A percentile compares a stretch with the other conserved stretches of the same genome.
phyloP scores from a whole-genome alignment of 345 rosid species.

The Ceriops zippeliana region DNA sequence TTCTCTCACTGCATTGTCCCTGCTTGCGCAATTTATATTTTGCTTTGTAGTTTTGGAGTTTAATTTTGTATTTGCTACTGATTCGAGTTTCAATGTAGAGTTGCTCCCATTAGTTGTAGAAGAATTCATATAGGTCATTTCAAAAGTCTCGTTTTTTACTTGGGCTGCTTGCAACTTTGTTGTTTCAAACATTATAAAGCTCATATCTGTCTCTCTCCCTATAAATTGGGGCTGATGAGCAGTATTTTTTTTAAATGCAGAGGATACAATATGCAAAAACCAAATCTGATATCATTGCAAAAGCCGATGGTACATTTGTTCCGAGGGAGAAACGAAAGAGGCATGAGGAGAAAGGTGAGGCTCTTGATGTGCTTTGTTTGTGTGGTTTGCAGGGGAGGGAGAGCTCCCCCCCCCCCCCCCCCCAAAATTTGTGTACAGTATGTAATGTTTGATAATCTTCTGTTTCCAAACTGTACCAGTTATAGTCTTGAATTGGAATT shows the following conservation, averaged over 20 bases:
- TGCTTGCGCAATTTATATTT: no score
- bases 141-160: background rate
- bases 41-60: no score
- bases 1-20: no score
- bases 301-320: conserved; percentile 96
- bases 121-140: no score
- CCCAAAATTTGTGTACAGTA: no score
- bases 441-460: no score
- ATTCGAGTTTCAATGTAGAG: background rate
- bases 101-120: no score
- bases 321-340: conserved; percentile 93
- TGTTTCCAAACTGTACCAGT: no score
- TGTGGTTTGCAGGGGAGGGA: background rate
- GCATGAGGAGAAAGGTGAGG: conserved; percentile 85
- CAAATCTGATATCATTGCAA: conserved; percentile 86
- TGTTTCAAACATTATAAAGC: background rate
- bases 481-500: no score
- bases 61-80: background rate
- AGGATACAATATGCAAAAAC: conserved; percentile 91
- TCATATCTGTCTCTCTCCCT: background rate
- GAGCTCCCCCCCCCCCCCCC: no score
- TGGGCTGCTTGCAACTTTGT: background rate
- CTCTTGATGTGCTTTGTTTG: background rate
- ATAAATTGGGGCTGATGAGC: background rate
- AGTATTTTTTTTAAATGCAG: conserved; percentile 33